Conservation (phyloP, 2,329 filamentous ascomycete species). For the Ascomycota sp. region DNA sequence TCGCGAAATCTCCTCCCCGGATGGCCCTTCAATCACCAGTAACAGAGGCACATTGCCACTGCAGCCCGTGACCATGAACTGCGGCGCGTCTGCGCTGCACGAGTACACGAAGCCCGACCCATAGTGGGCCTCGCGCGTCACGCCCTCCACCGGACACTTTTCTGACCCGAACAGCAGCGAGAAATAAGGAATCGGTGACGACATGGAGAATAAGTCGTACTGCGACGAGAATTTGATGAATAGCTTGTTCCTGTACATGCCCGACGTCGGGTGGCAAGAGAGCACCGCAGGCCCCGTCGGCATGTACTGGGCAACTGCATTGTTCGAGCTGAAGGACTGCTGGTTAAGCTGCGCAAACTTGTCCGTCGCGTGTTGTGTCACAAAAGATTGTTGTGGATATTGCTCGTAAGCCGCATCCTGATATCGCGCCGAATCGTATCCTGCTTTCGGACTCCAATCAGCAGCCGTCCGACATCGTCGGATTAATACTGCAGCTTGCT, state of each 20-base stretch:
- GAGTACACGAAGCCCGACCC: constrained; percentile 46
- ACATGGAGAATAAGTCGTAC: constrained; percentile 46
- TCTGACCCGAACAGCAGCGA: constrained; percentile 62
- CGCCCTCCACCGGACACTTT: constrained; percentile 37
- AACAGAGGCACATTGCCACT: constrained; percentile 30
- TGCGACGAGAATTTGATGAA: constrained; percentile 54
- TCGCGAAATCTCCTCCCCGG: constrained; percentile 31
- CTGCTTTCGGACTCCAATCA: constrained; percentile 15
- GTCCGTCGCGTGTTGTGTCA: constrained; percentile 24
- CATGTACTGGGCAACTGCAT: constrained; percentile 46
- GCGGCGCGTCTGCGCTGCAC: constrained; percentile 52
- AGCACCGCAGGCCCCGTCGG: constrained; percentile 38
- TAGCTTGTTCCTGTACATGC: constrained; percentile 48
- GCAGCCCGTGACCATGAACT: constrained; percentile 29
- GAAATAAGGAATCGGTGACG: constrained; percentile 33
- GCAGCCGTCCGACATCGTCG: background rate
- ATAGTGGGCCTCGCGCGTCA: constrained; percentile 40
- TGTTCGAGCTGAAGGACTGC: constrained; percentile 38
- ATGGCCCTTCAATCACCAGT: constrained; percentile 29
- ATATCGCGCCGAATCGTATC: constrained; percentile 40
- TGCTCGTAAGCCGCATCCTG: constrained; percentile 34
- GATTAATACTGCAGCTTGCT: too few relatives aligned
- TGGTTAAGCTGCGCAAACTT: constrained; percentile 32
- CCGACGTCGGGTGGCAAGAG: constrained; percentile 49
- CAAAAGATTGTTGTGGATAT: constrained; percentile 26